These are phyloP conservation scores for Parafenestella ontariensis DNA, from an alignment of 2,329 filamentous ascomycete genomes.

Conservation along the genomic window DNA sequence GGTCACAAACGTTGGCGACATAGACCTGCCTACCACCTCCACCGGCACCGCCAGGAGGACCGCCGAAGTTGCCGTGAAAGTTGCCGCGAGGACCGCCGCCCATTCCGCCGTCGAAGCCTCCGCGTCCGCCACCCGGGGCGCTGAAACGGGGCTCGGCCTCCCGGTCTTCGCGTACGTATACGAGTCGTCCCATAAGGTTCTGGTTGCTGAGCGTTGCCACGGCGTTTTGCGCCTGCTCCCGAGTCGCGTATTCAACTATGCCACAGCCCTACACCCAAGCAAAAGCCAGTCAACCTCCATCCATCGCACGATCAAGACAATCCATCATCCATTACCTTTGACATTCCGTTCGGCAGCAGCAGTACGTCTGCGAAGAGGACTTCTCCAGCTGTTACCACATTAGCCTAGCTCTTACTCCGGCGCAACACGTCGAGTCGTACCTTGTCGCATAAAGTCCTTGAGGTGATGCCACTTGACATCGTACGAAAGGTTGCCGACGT, in stretches of 20 bases:
- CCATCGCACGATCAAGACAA: slow-evolving; percentile 76
- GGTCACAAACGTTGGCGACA: slow-evolving; percentile 90
- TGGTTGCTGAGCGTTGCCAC: slow-evolving; percentile 99
- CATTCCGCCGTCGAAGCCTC: slow-evolving; percentile 56
- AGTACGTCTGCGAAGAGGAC: slow-evolving; percentile 99
- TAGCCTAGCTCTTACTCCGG: slow-evolving; percentile 36
- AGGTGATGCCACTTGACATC: slow-evolving; percentile 99
- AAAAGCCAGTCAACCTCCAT: slow-evolving; percentile 99
- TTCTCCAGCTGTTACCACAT: slow-evolving; percentile 79
- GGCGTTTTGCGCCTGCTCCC: slow-evolving; percentile 97
- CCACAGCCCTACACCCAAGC: slow-evolving; percentile 98
- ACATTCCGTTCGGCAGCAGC: slow-evolving; percentile 99
- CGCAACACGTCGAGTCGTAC: slow-evolving; percentile 65
- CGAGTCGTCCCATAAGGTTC: slow-evolving; percentile 96
- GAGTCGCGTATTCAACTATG: slow-evolving; percentile 99
- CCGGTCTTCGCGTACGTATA: slow-evolving; percentile 98
- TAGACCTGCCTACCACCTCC: slow-evolving; percentile 89
- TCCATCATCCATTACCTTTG: slow-evolving; percentile 99
- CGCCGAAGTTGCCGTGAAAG: slow-evolving; percentile 53
- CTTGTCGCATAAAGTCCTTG: slow-evolving; percentile 99
- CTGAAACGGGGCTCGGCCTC: slow-evolving; percentile 98
- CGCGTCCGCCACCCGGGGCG: slow-evolving; percentile 65
- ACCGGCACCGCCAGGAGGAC: slow-evolving; percentile 64
- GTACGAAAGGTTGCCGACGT: slow-evolving; percentile 98
- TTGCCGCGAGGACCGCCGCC: slow-evolving; percentile 51